Conservation (phyloP, 768 basidiomycete species). For the Serendipita sp. region DNA sequence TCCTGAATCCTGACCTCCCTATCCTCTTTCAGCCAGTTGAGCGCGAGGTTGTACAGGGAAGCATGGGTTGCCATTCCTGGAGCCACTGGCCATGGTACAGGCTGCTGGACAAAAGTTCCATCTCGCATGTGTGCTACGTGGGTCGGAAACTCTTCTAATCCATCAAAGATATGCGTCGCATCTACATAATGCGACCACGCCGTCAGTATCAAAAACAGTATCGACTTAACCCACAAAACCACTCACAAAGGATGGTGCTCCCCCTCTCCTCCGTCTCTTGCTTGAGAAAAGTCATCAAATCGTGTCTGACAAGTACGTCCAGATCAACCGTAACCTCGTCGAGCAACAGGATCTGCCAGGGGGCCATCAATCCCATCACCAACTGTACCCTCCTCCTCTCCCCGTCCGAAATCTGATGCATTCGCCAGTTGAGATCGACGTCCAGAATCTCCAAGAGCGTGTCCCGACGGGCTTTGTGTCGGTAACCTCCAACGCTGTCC, state of each 20-base stretch:
- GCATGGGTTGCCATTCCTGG: conserved; percentile 13
- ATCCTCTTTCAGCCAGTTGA: conserved; percentile 81
- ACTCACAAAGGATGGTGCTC: conserved; percentile 76
- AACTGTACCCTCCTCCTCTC: conserved; percentile 88
- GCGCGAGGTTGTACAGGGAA: conserved; percentile 51
- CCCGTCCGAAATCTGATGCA: conserved; percentile 92
- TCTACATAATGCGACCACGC: conserved; percentile 29
- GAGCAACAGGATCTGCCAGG: conserved; percentile 83
- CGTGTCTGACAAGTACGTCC: conserved; percentile 85
- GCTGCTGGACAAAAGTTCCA: conserved; percentile 51
- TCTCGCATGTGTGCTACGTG: conserved; percentile 84
- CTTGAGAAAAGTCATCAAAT: conserved; percentile 77
- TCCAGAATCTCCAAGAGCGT: conserved; percentile 78
- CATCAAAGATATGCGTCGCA: conserved; percentile 96
- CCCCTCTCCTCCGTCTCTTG: conserved; percentile 61
- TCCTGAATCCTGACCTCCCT: conserved; percentile 44
- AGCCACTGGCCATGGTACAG: conserved; percentile 53
- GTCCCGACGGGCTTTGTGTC: conserved; percentile 80
- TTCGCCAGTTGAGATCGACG: conserved; percentile 90
- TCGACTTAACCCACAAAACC: not conserved
- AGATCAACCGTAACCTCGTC: conserved; percentile 98
- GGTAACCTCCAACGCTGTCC: conserved; percentile 94
- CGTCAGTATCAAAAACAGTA: conserved; percentile 7
- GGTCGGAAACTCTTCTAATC: conserved; percentile 78
- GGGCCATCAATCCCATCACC: conserved; percentile 87